Conservation (phyloP, 1,284 basidiomycete species). For the Naganishia sp. region DNA sequence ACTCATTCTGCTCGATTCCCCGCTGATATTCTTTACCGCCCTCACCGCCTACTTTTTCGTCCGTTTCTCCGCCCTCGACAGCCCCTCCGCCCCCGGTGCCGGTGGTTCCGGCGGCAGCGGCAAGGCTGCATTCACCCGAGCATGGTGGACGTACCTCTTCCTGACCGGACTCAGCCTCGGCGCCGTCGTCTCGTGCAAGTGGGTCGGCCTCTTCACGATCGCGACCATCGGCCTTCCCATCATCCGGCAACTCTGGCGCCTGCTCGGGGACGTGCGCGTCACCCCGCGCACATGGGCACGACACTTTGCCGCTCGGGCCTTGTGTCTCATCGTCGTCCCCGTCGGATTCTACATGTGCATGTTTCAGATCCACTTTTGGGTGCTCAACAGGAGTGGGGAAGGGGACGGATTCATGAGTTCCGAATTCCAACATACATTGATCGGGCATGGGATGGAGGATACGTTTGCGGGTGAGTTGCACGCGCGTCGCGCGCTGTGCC, state of each 20-base stretch:
- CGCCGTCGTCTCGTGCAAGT: conserved; percentile 90
- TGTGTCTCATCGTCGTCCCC: conserved; percentile 86
- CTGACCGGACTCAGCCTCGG: conserved; percentile 87
- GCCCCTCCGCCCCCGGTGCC: conserved; percentile 36
- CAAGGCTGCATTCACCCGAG: conserved; percentile 69
- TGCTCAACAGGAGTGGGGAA: conserved; percentile 86
- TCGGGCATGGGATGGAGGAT: conserved; percentile 87
- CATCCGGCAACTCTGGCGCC: conserved; percentile 81
- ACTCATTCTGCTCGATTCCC: conserved; percentile 95
- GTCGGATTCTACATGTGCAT: conserved; percentile 88
- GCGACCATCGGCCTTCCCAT: conserved; percentile 88
- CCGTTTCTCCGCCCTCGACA: conserved; percentile 86
- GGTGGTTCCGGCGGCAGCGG: too few relatives aligned
- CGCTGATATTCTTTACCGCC: conserved; percentile 95
- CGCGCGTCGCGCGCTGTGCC: background rate
- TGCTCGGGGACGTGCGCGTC: conserved; percentile 84
- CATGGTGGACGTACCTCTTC: conserved; percentile 93
- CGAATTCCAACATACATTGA: conserved; percentile 93
- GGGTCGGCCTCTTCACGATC: conserved; percentile 99
- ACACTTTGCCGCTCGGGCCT: conserved; percentile 84
- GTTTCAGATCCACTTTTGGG: conserved; percentile 91
- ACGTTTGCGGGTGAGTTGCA: conserved; percentile 73
- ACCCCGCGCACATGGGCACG: conserved; percentile 71
- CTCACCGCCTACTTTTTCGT: conserved; percentile 84
- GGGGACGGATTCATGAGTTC: conserved; percentile 99